Conservation (phyloP, 345 rosid genomes). For the Syzygium jambos region DNA sequence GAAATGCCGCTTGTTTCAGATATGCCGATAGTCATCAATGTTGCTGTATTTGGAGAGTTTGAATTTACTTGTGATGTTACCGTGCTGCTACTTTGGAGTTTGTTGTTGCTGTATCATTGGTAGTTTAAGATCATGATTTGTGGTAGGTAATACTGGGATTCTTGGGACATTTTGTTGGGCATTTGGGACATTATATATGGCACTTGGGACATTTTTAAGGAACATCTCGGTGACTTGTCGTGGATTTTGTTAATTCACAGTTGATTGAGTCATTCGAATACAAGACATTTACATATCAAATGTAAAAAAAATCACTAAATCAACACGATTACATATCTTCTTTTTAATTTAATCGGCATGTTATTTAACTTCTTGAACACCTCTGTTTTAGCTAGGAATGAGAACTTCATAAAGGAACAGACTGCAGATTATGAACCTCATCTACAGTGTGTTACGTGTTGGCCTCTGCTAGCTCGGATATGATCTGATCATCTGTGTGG, state of each 20-base stretch:
- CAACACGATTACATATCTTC: not conserved
- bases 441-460: not conserved
- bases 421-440: not conserved
- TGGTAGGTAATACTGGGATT: not conserved
- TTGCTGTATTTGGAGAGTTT: not conserved
- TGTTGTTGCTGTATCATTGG: not conserved
- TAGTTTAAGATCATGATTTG: not conserved
- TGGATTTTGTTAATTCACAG: not conserved
- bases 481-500: conserved; percentile 9
- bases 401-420: not conserved
- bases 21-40: not conserved
- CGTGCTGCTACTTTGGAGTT: not conserved
- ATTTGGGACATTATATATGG: not conserved
- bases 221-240: not conserved
- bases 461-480: conserved; percentile 11
- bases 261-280: not conserved
- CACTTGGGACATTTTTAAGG: not conserved
- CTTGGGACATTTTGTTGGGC: not conserved
- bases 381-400: not conserved
- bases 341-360: not conserved
- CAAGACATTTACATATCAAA: not conserved
- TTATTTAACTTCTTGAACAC: not conserved
- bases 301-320: not conserved
- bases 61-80: not conserved
- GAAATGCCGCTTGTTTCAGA: not conserved